Evolutionary conservation across 805 yeast genomes (phyloP), one percentile per base, ranked within the genome.

Genomic region (Yarrowia sp.): DNA sequence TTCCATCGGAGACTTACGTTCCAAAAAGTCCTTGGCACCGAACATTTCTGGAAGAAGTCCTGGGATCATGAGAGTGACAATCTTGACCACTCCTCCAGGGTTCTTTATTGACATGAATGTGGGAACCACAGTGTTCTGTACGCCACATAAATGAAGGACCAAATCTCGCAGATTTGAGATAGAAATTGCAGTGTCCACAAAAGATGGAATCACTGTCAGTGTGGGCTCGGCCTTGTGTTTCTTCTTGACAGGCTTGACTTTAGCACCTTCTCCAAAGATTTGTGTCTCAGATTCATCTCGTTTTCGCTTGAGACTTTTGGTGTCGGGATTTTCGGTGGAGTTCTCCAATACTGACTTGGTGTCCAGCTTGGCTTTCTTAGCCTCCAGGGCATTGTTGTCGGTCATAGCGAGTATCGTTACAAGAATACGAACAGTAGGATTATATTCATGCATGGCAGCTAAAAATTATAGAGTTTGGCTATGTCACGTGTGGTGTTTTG

Each of bases 11-110:
- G 56, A 22, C 22, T 19, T n/a, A 3, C 28, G 26, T 0, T 52
- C 41, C 17, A 28, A 21, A 17, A 46, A 14, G 26, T 33, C 38
- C 30, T 67, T 65, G 9, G 72, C 66, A 0, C 82, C 81, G 68
- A 85, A 83, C 66, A 82, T 81, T 3, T 73, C 69, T 2, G 77
- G 72, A 14, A 79, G 76, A 12, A 92, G 72, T 0, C 96, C 96
- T 0, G 95, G 90, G 4, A 85, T 82, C 61, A 85, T 76, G 4
- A 89, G 73, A 24, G 84, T 76, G 0, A 88, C 84, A 2, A 87
- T 81, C 66, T 83, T 84, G n/a, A 79, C 72, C 2, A 89, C 76
- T 3, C 78, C 73, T 21, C 72, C 69, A 54, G 83, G 76, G 67
- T 87, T 85, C 41, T 69, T 75, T 6, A 88, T 69, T 17, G 76